Evolutionary conservation across 2,329 filamentous ascomycete species (phyloP).

Genomic region (Drechslera avenae): DNA sequence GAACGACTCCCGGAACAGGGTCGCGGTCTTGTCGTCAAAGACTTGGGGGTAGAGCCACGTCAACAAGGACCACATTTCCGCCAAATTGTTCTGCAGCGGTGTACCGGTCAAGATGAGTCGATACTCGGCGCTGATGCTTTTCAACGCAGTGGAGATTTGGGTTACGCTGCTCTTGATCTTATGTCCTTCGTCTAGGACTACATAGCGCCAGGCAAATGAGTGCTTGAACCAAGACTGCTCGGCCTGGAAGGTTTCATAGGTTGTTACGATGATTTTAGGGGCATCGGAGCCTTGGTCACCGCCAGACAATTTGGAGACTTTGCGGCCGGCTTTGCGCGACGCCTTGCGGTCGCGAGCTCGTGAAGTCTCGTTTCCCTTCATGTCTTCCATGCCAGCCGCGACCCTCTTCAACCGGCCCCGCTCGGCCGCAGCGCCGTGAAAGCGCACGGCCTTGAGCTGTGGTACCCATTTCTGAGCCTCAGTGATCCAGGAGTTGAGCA

Average conservation of each 20-base stretch:
- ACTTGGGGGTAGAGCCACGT: slow-evolving; percentile 65
- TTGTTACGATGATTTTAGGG: slow-evolving; percentile 76
- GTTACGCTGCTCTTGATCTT: slow-evolving; percentile 87
- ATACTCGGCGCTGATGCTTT: slow-evolving; percentile 54
- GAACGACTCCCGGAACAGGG: slow-evolving; percentile 62
- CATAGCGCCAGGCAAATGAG: slow-evolving; percentile 95
- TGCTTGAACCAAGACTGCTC: slow-evolving; percentile 92
- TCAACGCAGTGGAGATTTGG: slow-evolving; percentile 51
- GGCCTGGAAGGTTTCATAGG: slow-evolving; percentile 99
- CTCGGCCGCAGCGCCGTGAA: slow-evolving; percentile 86
- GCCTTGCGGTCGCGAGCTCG: slow-evolving; percentile 89
- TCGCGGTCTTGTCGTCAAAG: slow-evolving; percentile 57
- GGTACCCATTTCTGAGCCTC: slow-evolving; percentile 99
- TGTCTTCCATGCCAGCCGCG: slow-evolving; percentile 53
- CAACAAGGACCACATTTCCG: slow-evolving; percentile 63
- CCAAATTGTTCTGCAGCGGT: slow-evolving; percentile 64
- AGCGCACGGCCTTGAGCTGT: slow-evolving; percentile 80
- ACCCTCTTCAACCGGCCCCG: slow-evolving; percentile 72
- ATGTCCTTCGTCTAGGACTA: slow-evolving; percentile 99
- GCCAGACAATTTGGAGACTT: slow-evolving; percentile 35
- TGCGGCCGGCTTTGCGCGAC: slow-evolving; percentile 73
- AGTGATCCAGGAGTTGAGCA: slow-evolving; percentile 95
- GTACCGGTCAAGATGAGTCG: slow-evolving; percentile 61
- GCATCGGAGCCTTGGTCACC: slow-evolving; percentile 27
- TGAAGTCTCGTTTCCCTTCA: slow-evolving; percentile 57